phyloP scores from a whole-genome alignment of 2,329 filamentous ascomycete genomes.

The Pseudogymnoascus sp. region DNA sequence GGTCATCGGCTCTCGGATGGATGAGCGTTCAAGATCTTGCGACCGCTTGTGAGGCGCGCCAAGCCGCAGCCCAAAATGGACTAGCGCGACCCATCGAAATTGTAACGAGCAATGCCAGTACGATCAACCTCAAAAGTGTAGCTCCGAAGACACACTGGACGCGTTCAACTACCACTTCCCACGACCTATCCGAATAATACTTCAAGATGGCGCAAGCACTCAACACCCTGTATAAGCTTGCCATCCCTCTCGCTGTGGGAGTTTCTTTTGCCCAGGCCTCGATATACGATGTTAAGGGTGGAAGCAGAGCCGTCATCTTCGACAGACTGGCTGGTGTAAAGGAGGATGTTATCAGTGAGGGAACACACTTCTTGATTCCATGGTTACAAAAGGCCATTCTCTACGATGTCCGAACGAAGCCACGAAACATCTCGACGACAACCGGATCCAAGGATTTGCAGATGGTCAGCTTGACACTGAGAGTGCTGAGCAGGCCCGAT shows the following conservation, averaged over 20 bases:
- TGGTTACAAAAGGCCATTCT: slow-evolving; percentile 94
- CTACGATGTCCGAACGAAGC: slow-evolving; percentile 96
- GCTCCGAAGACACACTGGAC: not conserved
- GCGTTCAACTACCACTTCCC: slow-evolving; percentile 6
- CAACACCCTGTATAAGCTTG: slow-evolving; percentile 56
- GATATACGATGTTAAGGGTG: slow-evolving; percentile 95
- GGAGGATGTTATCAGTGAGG: slow-evolving; percentile 87
- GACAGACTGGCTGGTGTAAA: slow-evolving; percentile 88
- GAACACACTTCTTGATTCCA: slow-evolving; percentile 91
- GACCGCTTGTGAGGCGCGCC: slow-evolving; percentile 16
- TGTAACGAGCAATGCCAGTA: slow-evolving; percentile 17
- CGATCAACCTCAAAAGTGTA: slow-evolving; percentile 10
- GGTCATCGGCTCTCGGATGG: slow-evolving; percentile 16
- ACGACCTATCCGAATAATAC: not conserved
- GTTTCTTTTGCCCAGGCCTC: slow-evolving; percentile 65
- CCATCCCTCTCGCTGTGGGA: slow-evolving; percentile 66
- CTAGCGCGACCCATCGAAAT: slow-evolving; percentile 26
- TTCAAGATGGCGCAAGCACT: slow-evolving; percentile 45
- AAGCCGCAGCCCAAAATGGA: slow-evolving; percentile 16
- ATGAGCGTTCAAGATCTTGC: slow-evolving; percentile 12
- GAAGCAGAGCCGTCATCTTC: slow-evolving; percentile 94
- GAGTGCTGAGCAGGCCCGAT: slow-evolving; percentile 90
- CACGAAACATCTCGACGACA: slow-evolving; percentile 93
- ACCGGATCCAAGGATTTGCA: slow-evolving; percentile 98
- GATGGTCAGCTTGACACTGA: slow-evolving; percentile 97